Evolutionary conservation across 495 filamentous ascomycete species (phyloP), one percentile per base, ranked within the genome.

Genomic region (Penicillium robsamsonii): DNA sequence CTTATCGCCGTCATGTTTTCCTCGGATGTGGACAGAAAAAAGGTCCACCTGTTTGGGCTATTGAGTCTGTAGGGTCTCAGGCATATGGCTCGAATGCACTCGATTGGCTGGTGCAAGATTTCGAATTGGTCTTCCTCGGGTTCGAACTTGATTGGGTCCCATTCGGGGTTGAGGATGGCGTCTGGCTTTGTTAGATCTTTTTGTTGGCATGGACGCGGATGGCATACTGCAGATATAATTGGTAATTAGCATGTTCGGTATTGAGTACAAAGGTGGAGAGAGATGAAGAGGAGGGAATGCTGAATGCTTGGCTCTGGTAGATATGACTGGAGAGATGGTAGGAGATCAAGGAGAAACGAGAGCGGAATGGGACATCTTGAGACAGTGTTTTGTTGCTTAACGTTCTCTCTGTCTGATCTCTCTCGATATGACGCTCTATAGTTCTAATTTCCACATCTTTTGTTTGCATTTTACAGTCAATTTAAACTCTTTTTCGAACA

Each of bases 31-130:
- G 46, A 49, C 0, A 35, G 9, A 12, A 35, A 51, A 17, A 44
- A 11, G 18, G 31, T 40, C 46, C 55, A 42, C 25, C 17, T 11
- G n/a, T 56, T 49, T 50, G 46, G 40, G 24, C 15, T 3, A 50
- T 43, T 30, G 22, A 9, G 29, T 7, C 24, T 4, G 44, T 8
- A 8, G 4, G 38, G 20, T 27, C 11, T 9, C 5, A 13, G 15
- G 10, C 33, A 50, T 47, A 47, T 33, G 8, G 12, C 29, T 47
- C 27, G 45, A 7, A 47, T 47, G 29, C 45, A 47, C 9, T 33
- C 45, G 17, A 30, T 10, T 10, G 17, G n/a, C 27, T 47, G 17
- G 29, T 0, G 11, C 10, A 30, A 30, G 15, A 47, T 47, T 1
- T 18, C 8, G 10, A 2, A 15, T 3, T 15, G 15, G 3, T 46